Evolutionary conservation across 116 monocot genomes (phyloP).

Genomic region (Posidonia oceanica): DNA sequence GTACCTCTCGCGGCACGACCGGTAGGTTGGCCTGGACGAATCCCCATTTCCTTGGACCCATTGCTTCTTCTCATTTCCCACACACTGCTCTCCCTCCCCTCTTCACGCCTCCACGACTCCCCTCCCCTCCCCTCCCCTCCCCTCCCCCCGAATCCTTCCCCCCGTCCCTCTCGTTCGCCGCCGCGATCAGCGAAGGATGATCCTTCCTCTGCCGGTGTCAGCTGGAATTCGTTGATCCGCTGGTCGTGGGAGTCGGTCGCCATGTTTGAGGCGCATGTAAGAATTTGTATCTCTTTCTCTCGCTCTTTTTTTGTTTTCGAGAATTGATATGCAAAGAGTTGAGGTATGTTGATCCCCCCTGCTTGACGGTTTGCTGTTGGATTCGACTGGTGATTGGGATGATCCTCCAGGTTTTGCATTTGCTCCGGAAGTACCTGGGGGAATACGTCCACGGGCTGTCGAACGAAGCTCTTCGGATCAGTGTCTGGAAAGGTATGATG

Average conservation of each 20-base stretch:
- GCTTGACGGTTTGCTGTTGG: neutral
- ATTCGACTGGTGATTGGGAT: neutral
- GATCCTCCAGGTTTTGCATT: constrained; percentile 53
- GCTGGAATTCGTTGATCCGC: neutral
- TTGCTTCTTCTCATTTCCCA: neutral
- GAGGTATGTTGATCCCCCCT: too few species aligned
- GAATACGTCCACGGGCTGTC: constrained; percentile 98
- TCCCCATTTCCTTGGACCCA: too few species aligned
- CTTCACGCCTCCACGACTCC: neutral
- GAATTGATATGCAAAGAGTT: neutral
- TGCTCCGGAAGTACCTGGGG: constrained; percentile 85
- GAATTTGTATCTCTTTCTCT: neutral
- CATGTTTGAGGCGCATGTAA: constrained; percentile 29
- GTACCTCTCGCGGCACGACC: too few species aligned
- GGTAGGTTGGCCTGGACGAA: too few species aligned
- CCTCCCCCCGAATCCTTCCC: neutral
- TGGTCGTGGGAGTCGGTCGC: neutral
- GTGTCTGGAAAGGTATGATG: constrained; percentile 80
- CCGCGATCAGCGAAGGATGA: neutral
- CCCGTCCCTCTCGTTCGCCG: neutral
- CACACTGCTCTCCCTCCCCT: neutral
- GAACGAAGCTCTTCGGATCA: constrained; percentile 81
- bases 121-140: neutral
- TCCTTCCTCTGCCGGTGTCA: neutral
- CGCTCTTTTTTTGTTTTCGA: neutral